These are phyloP conservation scores for Chytriomyces hyalinus DNA, from an alignment of 192 early-diverging fungal species.

Conservation along the genomic window DNA sequence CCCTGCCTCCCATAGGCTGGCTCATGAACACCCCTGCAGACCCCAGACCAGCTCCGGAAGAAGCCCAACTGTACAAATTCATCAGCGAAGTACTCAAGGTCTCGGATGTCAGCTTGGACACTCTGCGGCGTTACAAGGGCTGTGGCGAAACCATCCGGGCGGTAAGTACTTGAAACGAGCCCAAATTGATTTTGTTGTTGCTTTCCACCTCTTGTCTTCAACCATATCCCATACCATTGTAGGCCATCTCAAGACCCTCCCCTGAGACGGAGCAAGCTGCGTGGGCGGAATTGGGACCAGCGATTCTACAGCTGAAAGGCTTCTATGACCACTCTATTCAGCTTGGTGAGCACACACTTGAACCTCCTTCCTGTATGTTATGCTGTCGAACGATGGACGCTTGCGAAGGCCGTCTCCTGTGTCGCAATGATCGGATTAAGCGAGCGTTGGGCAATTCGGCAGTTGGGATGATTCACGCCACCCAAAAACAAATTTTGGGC, in stretches of 20 bases:
- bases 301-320: constrained; percentile 74
- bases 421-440: too few relatives aligned
- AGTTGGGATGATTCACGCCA: background rate
- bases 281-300: constrained; percentile 84
- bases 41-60: constrained; percentile 64
- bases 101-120: constrained; percentile 57
- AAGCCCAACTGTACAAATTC: constrained; percentile 65
- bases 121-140: constrained; percentile 64
- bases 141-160: constrained; percentile 76
- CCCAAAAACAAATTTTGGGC: background rate
- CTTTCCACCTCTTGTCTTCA: background rate
- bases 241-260: constrained; percentile 85
- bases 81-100: constrained; percentile 61
- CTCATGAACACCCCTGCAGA: constrained; percentile 35
- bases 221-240: background rate
- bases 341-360: constrained; percentile 56
- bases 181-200: constrained; percentile 17
- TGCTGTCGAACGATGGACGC: background rate
- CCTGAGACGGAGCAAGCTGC: constrained; percentile 85
- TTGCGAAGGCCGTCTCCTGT: background rate
- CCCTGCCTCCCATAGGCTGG: constrained; percentile 2
- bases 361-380: background rate
- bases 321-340: constrained; percentile 82
- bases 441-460: background rate
- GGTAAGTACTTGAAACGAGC: constrained; percentile 52